These are phyloP conservation scores for Acanthochlamys bracteata DNA, from an alignment of 106 monocot species.

Conservation along the genomic window DNA sequence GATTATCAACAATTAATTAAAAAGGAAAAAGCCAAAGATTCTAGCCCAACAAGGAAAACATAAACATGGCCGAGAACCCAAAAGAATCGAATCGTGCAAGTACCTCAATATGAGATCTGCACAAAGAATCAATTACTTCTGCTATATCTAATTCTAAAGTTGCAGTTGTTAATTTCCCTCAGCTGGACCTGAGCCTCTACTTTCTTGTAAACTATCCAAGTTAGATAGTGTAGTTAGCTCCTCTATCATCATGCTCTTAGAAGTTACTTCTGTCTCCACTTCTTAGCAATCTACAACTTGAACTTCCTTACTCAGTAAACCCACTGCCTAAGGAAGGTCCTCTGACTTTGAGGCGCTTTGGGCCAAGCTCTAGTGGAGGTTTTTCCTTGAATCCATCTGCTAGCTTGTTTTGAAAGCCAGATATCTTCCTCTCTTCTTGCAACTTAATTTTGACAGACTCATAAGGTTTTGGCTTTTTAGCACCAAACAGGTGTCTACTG, in stretches of 20 bases:
- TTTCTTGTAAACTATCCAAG: slow-evolving; percentile 6
- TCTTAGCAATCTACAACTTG: slow-evolving; percentile 8
- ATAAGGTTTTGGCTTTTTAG: neutral
- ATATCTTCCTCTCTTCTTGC: slow-evolving; percentile 3
- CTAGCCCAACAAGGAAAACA: neutral
- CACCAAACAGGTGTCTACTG: neutral
- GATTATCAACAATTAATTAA: neutral
- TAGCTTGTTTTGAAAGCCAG: slow-evolving; percentile 2
- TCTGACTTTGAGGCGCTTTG: slow-evolving; percentile 20
- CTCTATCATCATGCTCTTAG: neutral
- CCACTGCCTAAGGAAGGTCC: slow-evolving; percentile 11
- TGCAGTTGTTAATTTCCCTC: slow-evolving; percentile 4
- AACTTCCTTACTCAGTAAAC: neutral
- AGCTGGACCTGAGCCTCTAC: neutral
- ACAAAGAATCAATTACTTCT: slow-evolving; percentile 22
- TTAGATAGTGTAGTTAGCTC: slow-evolving; percentile 11
- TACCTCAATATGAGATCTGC: slow-evolving; percentile 18
- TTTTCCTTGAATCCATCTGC: slow-evolving; percentile 1
- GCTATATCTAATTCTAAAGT: slow-evolving; percentile 7
- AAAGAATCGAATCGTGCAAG: slow-evolving; percentile 10
- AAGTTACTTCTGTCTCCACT: neutral
- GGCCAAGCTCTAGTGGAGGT: slow-evolving; percentile 14
- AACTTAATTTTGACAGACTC: neutral
- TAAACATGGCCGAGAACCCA: neutral
- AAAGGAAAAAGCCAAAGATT: too few relatives aligned